Percentiles rank a stretch among this genome's conserved stretches.
Conservation (phyloP, 371 early-diverging fungal genomes). For the Rhizopus sp. region DNA sequence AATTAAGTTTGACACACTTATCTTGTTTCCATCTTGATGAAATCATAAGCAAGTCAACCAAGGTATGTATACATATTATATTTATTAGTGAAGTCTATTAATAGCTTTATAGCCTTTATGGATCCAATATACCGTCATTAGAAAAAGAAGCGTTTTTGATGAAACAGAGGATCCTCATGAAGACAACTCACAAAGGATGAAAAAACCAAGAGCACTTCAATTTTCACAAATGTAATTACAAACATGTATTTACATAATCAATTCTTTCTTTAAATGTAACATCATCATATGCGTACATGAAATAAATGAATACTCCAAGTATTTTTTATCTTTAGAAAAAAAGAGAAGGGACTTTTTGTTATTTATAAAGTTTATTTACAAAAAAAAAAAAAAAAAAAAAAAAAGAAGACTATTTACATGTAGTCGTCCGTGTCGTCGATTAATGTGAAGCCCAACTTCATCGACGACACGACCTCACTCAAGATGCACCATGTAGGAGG, state of each 20-base stretch:
- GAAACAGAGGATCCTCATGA: background rate
- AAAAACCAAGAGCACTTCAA: slow-evolving; percentile 2
- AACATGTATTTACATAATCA: too few species aligned
- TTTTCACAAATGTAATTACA: background rate
- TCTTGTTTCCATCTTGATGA: background rate
- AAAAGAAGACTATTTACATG: slow-evolving; percentile 21
- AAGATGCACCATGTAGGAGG: slow-evolving; percentile 42
- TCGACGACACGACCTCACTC: slow-evolving; percentile 23
- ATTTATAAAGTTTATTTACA: too few species aligned
- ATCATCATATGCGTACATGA: too few species aligned
- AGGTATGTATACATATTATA: background rate
- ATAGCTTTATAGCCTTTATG: background rate
- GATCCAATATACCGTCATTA: background rate
- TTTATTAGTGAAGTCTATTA: background rate
- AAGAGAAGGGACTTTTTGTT: too few species aligned
- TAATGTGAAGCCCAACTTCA: slow-evolving; percentile 23
- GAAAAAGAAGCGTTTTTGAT: too few species aligned
- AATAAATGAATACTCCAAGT: too few species aligned
- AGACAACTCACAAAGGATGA: background rate
- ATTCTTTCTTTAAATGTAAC: too few species aligned
- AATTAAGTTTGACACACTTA: background rate
- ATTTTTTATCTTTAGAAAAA: too few species aligned
- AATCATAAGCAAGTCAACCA: slow-evolving; percentile 2
- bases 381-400: too few species aligned
- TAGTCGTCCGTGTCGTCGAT: slow-evolving; percentile 31